Conservation (phyloP, 2,329 filamentous ascomycete genomes). For the Aspergillus flavus region DNA sequence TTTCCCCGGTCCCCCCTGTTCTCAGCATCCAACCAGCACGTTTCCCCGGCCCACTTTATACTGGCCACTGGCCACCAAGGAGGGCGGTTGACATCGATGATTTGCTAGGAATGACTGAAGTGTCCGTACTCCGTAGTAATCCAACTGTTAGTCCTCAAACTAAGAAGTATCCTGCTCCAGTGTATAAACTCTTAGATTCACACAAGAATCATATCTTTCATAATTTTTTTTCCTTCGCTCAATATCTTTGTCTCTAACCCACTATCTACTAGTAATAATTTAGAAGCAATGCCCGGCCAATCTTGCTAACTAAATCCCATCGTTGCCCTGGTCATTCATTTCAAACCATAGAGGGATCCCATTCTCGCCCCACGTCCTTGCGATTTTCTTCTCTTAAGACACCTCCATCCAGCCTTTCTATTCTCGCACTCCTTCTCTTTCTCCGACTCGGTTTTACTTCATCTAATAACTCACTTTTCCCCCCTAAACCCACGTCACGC, state of each 20-base stretch:
- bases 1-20: constrained; percentile 12
- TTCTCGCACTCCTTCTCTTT: background rate
- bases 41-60: constrained; percentile 6
- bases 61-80: background rate
- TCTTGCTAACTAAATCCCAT: background rate
- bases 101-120: constrained; percentile 8
- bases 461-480: background rate
- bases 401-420: background rate
- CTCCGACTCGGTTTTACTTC: background rate
- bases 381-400: background rate
- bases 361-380: background rate
- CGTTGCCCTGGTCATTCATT: background rate
- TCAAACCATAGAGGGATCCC: too few relatives aligned
- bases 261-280: background rate
- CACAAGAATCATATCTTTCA: constrained; percentile 2
- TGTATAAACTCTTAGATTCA: constrained; percentile 16
- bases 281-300: background rate
- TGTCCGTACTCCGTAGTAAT: background rate
- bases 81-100: background rate
- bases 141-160: too few relatives aligned
- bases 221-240: background rate
- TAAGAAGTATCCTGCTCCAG: background rate
- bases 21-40: constrained; percentile 5
- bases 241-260: background rate
- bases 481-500: background rate